These are phyloP conservation scores for Beverwykella pulmonaria DNA, from an alignment of 495 filamentous ascomycete species.

Conservation along the genomic window DNA sequence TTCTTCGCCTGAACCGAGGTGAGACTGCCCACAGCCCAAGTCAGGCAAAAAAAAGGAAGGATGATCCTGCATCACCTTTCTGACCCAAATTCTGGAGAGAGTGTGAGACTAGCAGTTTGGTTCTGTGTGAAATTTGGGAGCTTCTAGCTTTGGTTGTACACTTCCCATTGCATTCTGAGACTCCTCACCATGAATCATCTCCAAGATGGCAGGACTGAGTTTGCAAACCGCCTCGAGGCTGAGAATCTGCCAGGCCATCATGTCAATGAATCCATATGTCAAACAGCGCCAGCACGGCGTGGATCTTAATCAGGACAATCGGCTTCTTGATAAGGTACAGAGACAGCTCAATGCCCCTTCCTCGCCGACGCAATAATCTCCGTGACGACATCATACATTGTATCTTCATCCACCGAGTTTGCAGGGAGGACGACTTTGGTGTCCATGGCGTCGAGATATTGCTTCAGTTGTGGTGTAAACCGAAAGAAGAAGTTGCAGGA, in stretches of 20 bases:
- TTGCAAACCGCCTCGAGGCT: background rate
- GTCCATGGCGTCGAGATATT: background rate
- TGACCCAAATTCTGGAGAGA: too few species aligned
- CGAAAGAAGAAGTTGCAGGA: background rate
- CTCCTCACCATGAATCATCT: too few species aligned
- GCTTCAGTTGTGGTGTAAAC: background rate
- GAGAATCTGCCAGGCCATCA: constrained; percentile 7
- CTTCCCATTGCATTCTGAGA: too few species aligned
- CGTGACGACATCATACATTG: background rate
- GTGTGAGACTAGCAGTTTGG: too few species aligned
- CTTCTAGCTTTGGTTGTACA: too few species aligned
- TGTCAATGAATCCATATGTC: background rate
- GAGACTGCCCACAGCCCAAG: too few species aligned
- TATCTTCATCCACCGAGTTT: constrained; percentile 1
- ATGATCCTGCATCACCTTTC: too few species aligned
- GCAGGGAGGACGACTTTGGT: constrained; percentile 4
- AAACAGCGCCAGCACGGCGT: constrained; percentile 8
- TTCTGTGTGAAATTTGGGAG: too few species aligned
- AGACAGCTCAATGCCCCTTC: background rate
- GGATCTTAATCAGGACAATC: constrained; percentile 6
- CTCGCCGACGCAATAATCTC: background rate
- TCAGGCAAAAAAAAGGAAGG: too few species aligned
- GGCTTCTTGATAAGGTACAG: background rate
- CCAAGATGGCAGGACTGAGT: background rate
- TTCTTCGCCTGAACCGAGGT: too few species aligned